These are phyloP conservation scores for Vigna trinervia DNA, from an alignment of 306 rosid species.

Conservation along the genomic window DNA sequence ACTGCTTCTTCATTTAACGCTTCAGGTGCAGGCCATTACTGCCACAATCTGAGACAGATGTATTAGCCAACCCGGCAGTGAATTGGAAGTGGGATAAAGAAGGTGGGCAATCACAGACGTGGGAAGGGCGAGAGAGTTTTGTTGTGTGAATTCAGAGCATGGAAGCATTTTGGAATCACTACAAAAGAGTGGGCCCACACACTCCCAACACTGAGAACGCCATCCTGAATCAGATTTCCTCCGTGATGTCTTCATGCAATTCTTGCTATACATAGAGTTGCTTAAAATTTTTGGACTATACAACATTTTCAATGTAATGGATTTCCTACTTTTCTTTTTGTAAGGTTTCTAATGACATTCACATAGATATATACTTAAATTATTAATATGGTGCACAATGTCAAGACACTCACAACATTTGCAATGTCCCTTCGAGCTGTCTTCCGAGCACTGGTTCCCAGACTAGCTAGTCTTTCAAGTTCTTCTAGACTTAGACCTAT, in stretches of 20 bases:
- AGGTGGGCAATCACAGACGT: too few relatives aligned
- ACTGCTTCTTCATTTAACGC: slow-evolving; percentile 95
- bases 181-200: too few relatives aligned
- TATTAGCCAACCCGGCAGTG: too few relatives aligned
- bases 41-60: slow-evolving; percentile 70
- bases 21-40: slow-evolving; percentile 81
- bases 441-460: slow-evolving; percentile 82
- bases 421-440: slow-evolving; percentile 95
- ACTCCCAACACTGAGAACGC: too few relatives aligned
- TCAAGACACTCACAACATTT: slow-evolving; percentile 72
- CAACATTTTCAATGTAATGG: background rate
- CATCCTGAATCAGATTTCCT: too few relatives aligned
- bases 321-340: background rate
- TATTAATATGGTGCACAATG: slow-evolving; percentile 17
- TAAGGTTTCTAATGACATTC: background rate
- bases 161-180: too few relatives aligned
- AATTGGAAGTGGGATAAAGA: too few relatives aligned
- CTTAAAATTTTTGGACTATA: background rate
- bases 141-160: too few relatives aligned
- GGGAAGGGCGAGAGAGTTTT: too few relatives aligned
- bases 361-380: background rate
- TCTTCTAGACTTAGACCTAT: slow-evolving; percentile 80
- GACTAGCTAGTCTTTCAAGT: slow-evolving; percentile 73
- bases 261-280: background rate
- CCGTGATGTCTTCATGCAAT: background rate